Conservation (phyloP, 305 asterid genomes). For the Rubia tinctorum region DNA sequence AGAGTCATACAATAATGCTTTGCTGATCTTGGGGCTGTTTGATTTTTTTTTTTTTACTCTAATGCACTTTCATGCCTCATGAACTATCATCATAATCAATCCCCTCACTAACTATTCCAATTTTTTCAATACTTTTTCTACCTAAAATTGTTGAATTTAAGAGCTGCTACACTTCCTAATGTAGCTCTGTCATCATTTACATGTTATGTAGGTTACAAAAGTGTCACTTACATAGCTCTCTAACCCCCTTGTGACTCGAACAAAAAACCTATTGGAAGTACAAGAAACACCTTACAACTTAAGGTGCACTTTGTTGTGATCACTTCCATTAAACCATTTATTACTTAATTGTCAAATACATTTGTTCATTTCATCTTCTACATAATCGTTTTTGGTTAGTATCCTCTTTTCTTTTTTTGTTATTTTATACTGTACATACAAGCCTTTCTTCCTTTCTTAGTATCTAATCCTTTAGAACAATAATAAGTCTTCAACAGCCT, state of each 20-base stretch:
- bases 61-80: neutral
- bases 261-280: neutral
- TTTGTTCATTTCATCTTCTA: neutral
- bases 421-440: neutral
- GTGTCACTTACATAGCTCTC: neutral
- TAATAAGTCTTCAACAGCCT: neutral
- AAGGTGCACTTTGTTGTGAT: neutral
- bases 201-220: neutral
- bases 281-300: neutral
- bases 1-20: neutral
- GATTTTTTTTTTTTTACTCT: too few relatives aligned
- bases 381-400: neutral
- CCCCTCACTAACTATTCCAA: neutral
- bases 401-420: neutral
- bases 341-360: neutral
- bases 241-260: neutral
- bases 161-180: neutral
- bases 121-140: neutral
- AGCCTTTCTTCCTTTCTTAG: neutral
- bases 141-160: neutral
- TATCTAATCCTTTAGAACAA: neutral
- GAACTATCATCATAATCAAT: neutral
- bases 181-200: neutral
- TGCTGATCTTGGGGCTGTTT: too few relatives aligned
- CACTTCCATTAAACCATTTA: neutral